phyloP scores from a whole-genome alignment of 306 rosid genomes.

The Calophaca sinica region DNA sequence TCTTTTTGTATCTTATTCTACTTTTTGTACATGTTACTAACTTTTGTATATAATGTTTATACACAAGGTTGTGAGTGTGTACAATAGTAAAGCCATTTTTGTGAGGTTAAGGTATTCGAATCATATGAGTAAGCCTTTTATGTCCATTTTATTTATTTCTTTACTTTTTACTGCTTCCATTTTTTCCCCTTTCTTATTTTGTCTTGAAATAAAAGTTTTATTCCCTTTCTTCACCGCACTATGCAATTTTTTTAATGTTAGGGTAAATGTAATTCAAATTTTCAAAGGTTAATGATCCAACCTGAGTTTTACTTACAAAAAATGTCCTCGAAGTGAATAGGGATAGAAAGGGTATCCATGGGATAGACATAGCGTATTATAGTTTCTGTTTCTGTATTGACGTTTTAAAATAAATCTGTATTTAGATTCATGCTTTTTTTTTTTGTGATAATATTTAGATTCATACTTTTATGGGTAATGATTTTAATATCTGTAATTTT shows the following conservation, averaged over 20 bases:
- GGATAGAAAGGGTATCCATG: neutral
- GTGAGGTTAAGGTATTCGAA: neutral
- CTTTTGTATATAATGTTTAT: conserved; percentile 32
- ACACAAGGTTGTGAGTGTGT: conserved; percentile 34
- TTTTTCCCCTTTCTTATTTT: neutral
- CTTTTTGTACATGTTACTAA: conserved; percentile 37
- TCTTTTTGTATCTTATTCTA: conserved; percentile 42
- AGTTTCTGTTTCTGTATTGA: neutral
- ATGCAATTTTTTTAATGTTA: neutral
- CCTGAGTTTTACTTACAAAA: neutral
- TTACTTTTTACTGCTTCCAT: neutral
- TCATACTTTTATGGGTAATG: neutral
- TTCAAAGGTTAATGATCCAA: neutral
- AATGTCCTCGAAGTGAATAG: neutral
- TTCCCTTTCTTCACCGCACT: neutral
- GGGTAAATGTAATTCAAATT: neutral
- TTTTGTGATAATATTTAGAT: no score
- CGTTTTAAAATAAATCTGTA: neutral
- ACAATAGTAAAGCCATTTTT: conserved; percentile 21
- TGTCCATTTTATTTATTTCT: neutral
- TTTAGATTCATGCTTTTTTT: no score
- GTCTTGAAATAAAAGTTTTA: neutral
- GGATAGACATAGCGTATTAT: neutral
- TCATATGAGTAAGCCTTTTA: neutral
- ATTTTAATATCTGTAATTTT: neutral